Percentiles rank a stretch among this genome's conserved stretches.
phyloP scores from a whole-genome alignment of 495 filamentous ascomycete species.

The Podospora pseudoanserina region DNA sequence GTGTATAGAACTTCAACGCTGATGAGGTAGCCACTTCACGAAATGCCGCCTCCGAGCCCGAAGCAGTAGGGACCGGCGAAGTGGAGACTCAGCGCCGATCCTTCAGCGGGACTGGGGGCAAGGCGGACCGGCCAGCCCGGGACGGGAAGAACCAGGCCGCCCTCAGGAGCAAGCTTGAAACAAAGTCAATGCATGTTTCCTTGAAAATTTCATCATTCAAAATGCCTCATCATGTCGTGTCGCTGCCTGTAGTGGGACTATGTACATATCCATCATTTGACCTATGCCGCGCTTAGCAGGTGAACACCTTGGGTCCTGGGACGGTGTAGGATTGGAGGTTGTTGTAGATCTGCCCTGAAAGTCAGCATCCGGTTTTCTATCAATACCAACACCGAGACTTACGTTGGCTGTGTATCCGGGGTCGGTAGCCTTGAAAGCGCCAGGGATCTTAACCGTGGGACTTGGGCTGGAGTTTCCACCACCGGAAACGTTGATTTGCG shows the following conservation, averaged over 20 bases:
- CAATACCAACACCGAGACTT: constrained; percentile 2
- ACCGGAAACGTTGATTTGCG: constrained; percentile 54
- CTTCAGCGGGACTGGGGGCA: constrained; percentile 2
- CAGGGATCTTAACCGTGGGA: constrained; percentile 50
- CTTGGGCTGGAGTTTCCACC: constrained; percentile 46
- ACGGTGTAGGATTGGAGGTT: constrained; percentile 50
- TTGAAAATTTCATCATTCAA: no score
- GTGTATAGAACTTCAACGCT: no score
- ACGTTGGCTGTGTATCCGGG: constrained; percentile 51
- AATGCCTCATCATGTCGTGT: no score
- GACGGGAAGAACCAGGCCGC: not conserved
- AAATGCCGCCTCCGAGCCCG: constrained; percentile 8
- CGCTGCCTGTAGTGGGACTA: not conserved
- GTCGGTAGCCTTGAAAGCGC: constrained; percentile 52
- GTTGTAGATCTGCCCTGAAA: constrained; percentile 42
- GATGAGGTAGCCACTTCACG: no score
- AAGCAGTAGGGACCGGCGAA: constrained; percentile 9
- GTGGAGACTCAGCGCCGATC: constrained; percentile 6
- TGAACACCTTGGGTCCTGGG: constrained; percentile 44
- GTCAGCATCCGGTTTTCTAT: constrained; percentile 10
- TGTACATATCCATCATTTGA: not conserved
- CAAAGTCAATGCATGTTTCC: no score
- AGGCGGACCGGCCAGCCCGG: not conserved
- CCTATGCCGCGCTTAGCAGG: constrained; percentile 13
- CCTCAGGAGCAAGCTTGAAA: not conserved